Evolutionary conservation across 2,329 filamentous ascomycete species (phyloP), one percentile per base, ranked within the genome.

Genomic region (Pseudocercospora fijiensis): DNA sequence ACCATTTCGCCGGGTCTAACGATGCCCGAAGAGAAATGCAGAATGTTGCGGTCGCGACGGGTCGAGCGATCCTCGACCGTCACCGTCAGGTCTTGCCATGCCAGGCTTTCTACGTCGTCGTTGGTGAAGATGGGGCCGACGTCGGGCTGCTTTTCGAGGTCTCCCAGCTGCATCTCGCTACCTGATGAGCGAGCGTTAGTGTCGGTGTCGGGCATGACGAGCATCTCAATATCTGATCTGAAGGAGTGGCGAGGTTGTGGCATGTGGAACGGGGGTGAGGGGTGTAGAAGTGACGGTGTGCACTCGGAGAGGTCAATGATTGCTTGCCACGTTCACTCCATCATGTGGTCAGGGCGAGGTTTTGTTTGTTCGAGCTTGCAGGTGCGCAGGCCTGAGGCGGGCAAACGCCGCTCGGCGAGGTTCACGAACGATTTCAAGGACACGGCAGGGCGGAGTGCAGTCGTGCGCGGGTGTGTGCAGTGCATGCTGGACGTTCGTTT

Each of bases 31-130:
- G 65, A 61, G 18, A 41, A 47, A 18, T 68, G 30, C 47, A 69
- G 64, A 33, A 69, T 69, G 52, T 65, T 59, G 61, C 85, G 84
- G 0, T 84, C 79, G 62, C 84, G 69, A 69, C 87, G 87, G 0
- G 86, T 88, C 62, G 84, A 79, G 6, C 84, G 81, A 73, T 92
- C 88, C 66, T 89, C 88, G 61, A 92, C 88, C 0, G 82, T 87
- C 24, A 92, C 89, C 0, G 82, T 86, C 49, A 92, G 77, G 60
- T 82, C 78, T 28, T 80, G 77, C 89, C 90, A 92, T 1, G 84
- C 80, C 65, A 91, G 84, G 65, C 75, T 84, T 6, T 81, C 78
- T 27, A 92, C 84, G 0, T 82, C 82, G 6, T 83, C 81, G 76
- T 91, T 91, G 33, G 76, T 73, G 4, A 89, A 67, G 52, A 64